Base-by-base conservation (phyloP, 1,284 basidiomycete species). In the Marasmius oreades region DNA sequence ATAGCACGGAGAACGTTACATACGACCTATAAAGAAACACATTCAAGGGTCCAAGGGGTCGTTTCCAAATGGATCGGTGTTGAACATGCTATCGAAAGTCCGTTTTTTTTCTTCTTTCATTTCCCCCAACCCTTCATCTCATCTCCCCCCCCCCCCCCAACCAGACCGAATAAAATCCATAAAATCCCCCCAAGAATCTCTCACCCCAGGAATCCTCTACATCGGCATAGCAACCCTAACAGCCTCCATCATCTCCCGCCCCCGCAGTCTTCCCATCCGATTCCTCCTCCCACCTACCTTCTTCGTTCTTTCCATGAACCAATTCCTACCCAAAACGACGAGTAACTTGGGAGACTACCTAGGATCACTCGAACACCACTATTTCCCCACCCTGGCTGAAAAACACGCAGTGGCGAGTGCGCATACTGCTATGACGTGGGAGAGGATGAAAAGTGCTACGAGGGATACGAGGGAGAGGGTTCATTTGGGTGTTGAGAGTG, bases 181-280 rank as follows among this genome's bases (percentile, higher is more conserved):
- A 64, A 74, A 92, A 23, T 85, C 91, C 1, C 80, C 85, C 0
- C 78, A 88, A 52, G 95, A 98, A 73, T 77, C 86, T 0, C 80
- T 97, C 37, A 94, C 88, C 5, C 95, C 95, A 1, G 92, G 90
- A 18, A 68, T 90, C 11, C 85, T 95, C 58, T 95, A 95, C 74
- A 87, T 93, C 55, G 92, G 93, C 48, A 84, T 98, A 39, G 87
- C 92, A 1, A 87, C 92, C 3, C 84, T 98, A 47, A 90, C 91
- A 0, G 92, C 90, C 1, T 92, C 92, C 55, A 88, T 98, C 63
- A 70, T 97, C 55, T 84, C 90, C 0, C 87, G 94, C 39, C 89
- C 88, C 61, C 86, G 94, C 37, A 67, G 73, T 42, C 73, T 92
- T 57, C 78, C 84, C 33, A 73, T 82, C 14, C 88, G 93, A 34